Base-by-base conservation (phyloP, 2,329 filamentous ascomycete species). In the Diplodia intermedia region DNA sequence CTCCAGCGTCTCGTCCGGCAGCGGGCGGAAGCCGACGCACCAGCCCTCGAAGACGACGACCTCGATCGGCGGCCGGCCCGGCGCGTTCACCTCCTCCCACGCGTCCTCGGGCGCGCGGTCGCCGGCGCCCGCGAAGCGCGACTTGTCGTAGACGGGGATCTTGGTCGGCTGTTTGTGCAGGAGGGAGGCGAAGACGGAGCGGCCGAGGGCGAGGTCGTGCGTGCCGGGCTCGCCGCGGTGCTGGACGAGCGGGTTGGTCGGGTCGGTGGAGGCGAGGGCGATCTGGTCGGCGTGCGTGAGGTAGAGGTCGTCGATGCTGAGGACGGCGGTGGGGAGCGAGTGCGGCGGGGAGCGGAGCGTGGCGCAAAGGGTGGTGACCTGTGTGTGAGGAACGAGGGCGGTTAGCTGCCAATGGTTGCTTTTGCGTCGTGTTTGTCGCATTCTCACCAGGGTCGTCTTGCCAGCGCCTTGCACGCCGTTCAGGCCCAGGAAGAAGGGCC, bases 231-330 rank as follows among this genome's bases (percentile, higher is more conserved):
- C 90, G 20, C 93, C 94, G 55, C 93, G 88, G 73, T 93, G 90
- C 74, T 93, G 91, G 56, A 97, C 84, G 3, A 97, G 85, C 23
- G 87, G 86, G 75, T 97, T 97, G 47, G 85, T 79, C 0, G 90
- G 86, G 74, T 95, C 83, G 7, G 85, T 79, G 54, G 84, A 79
- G 31, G 91, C 89, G 26, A 96, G 86, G 1, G 83, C 82, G 33
- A 85, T 77, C 77, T 95, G 91, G 71, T 90, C 85, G 26, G 83
- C 81, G 76, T 92, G 92, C 15, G 88, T 85, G 66, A 96, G 88
- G 80, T 97, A 97, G 73, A 97, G 89, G 81, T 97, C 93, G 78
- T 97, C 94, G 71, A 97, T 90, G 77, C 91, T 94, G 78, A 92
- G 86, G 65, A 93, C 90, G 60, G 91, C 83, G 2, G 90, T 90